Base-by-base conservation (phyloP, 2,329 filamentous ascomycete species). In the Gnomoniopsis smithogilvyi region DNA sequence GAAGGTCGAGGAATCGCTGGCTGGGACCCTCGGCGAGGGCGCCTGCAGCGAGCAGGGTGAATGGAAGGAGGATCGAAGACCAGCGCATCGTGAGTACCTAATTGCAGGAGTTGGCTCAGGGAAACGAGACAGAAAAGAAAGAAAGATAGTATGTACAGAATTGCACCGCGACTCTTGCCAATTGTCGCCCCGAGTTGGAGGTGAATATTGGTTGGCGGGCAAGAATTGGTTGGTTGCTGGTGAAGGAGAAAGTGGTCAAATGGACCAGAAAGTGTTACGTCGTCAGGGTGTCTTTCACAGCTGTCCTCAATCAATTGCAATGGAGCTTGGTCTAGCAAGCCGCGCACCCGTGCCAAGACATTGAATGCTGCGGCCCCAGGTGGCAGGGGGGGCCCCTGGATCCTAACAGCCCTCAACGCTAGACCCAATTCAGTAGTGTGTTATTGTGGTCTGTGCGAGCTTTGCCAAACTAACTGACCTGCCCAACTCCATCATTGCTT, bases 1-100 rank as follows among this genome's bases (percentile, higher is more conserved):
- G 86, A 76, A 87, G 94, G 60, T 85, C 81, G 63, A 83, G 72
- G 78, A 94, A 96, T 68, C 84, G 86, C 72, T 89, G 86, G 70
- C 88, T 89, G 55, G 88, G 83, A 51, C 83, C 85, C 45, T 88
- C 72, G 58, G 80, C 80, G 24, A 58, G 36, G 41, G 65, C 62
- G 59, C 82, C 79, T 56, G 85, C 77, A 43, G 86, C 73, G 58
- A 92, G 73, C 65, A 91, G 78, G 69, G 88, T 76, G 60, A 84
- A 76, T 46, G 87, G 82, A 65, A 89, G 76, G 67, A 92, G 74
- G 62, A 85, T 73, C 66, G 82, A 79, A 59, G 90, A 76, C 68
- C 89, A 78, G 76, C 84, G 88, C 90, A 94, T 94, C 66, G 75
- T 86, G 74, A 64, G 65, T 58, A 30, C 24, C 38, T n/a, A 26